Conservation (phyloP, 345 rosid genomes). For the Acer saccharum region DNA sequence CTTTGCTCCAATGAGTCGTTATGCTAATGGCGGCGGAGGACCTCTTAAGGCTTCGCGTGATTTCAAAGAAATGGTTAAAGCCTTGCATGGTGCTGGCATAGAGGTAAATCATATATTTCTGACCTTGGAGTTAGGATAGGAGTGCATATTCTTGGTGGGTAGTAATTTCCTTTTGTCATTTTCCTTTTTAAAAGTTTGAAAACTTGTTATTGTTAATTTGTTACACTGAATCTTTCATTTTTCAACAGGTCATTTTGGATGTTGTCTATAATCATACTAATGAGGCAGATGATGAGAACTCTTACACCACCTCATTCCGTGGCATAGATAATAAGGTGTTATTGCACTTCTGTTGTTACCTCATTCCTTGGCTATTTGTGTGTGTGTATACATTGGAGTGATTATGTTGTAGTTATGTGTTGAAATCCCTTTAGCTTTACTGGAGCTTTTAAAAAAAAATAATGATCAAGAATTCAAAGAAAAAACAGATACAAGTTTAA, state of each 20-base stretch:
- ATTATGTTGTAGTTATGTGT: neutral
- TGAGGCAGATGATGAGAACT: slow-evolving; percentile 83
- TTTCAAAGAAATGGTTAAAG: slow-evolving; percentile 94
- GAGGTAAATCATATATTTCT: slow-evolving; percentile 57
- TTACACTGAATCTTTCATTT: slow-evolving; percentile 19
- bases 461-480: neutral
- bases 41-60: slow-evolving; percentile 77
- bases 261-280: slow-evolving; percentile 96
- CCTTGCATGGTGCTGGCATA: slow-evolving; percentile 87
- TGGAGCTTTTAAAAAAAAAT: neutral
- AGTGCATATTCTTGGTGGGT: neutral
- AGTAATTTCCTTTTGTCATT: neutral
- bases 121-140: neutral
- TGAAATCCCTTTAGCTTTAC: neutral
- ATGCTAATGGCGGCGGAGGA: slow-evolving; percentile 85
- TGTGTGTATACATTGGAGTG: neutral
- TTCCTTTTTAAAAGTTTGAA: slow-evolving; percentile 18
- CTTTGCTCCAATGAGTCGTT: slow-evolving; percentile 96
- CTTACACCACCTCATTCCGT: slow-evolving; percentile 90
- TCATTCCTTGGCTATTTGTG: slow-evolving; percentile 76
- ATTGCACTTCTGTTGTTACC: slow-evolving; percentile 27
- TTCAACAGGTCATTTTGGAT: slow-evolving; percentile 83
- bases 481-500: neutral
- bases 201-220: slow-evolving; percentile 1
- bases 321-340: slow-evolving; percentile 92